These are phyloP conservation scores for Lactarius hatsudake DNA, from an alignment of 768 basidiomycete genomes.

Conservation along the genomic window DNA sequence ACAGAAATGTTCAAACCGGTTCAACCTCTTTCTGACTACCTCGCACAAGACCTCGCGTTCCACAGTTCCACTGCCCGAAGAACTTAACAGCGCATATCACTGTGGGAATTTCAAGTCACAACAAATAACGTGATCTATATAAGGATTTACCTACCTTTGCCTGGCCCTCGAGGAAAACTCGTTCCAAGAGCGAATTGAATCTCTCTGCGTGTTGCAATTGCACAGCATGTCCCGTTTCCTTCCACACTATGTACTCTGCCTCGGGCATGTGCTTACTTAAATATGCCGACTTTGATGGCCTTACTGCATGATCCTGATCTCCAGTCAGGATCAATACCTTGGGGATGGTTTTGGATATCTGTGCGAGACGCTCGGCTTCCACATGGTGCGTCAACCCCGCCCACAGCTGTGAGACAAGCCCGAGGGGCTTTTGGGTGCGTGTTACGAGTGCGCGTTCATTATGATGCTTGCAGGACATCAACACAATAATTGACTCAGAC, in stretches of 20 bases:
- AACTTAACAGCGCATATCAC: not conserved
- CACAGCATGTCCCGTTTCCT: conserved; percentile 62
- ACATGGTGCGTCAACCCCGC: conserved; percentile 67
- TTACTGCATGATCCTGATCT: conserved; percentile 59
- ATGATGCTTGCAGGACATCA: conserved; percentile 40
- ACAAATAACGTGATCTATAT: not conserved
- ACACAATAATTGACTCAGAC: not conserved
- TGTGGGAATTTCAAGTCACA: conserved; percentile 20
- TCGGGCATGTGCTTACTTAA: conserved; percentile 58
- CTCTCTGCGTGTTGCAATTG: conserved; percentile 45
- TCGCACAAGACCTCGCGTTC: conserved; percentile 6
- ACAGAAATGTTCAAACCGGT: conserved; percentile 76
- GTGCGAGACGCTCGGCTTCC: conserved; percentile 32
- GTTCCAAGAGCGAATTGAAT: conserved; percentile 58
- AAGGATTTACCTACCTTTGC: not conserved
- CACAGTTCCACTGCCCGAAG: too few species aligned
- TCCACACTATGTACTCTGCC: conserved; percentile 55
- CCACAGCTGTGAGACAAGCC: conserved; percentile 68
- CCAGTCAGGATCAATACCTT: conserved; percentile 70
- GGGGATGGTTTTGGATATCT: conserved; percentile 51
- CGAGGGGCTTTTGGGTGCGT: conserved; percentile 57
- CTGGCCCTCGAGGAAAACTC: conserved; percentile 42
- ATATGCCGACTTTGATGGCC: conserved; percentile 46
- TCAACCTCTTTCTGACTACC: conserved; percentile 59
- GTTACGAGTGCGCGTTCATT: conserved; percentile 48